Conservation (phyloP, 1,284 basidiomycete genomes). For the Melampsora medusae region DNA sequence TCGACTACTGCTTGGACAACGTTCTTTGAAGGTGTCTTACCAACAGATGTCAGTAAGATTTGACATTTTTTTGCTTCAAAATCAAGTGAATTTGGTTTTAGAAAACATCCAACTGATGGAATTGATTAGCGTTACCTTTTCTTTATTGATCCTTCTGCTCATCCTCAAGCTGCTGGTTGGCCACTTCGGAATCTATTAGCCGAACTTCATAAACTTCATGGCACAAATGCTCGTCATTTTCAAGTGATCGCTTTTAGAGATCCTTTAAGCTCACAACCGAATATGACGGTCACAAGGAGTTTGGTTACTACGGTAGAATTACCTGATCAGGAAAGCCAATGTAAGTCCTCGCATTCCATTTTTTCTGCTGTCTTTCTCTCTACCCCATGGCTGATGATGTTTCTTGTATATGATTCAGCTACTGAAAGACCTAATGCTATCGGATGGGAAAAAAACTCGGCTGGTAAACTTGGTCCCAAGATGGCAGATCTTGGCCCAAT, state of each 20-base stretch:
- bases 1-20: conserved; percentile 8
- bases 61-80: too few relatives aligned
- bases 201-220: conserved; percentile 64
- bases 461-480: conserved; percentile 80
- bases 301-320: conserved; percentile 47
- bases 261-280: conserved; percentile 64
- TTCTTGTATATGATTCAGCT: conserved; percentile 8
- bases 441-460: conserved; percentile 89
- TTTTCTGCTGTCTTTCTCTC: not conserved
- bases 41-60: conserved; percentile 9
- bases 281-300: conserved; percentile 30
- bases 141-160: conserved; percentile 84
- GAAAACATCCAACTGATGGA: not conserved
- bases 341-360: conserved; percentile 35
- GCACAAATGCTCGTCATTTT: conserved; percentile 60
- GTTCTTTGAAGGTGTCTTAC: conserved; percentile 12
- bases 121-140: conserved; percentile 63
- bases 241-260: conserved; percentile 71
- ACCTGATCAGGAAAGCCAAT: conserved; percentile 44
- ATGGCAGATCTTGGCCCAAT: conserved; percentile 86
- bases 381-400: not conserved
- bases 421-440: conserved; percentile 65
- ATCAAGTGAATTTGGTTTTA: not conserved
- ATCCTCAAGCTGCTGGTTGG: conserved; percentile 80
- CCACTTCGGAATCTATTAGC: conserved; percentile 86